phyloP scores from a whole-genome alignment of 2,329 filamentous ascomycete genomes.

The Claviceps africana region DNA sequence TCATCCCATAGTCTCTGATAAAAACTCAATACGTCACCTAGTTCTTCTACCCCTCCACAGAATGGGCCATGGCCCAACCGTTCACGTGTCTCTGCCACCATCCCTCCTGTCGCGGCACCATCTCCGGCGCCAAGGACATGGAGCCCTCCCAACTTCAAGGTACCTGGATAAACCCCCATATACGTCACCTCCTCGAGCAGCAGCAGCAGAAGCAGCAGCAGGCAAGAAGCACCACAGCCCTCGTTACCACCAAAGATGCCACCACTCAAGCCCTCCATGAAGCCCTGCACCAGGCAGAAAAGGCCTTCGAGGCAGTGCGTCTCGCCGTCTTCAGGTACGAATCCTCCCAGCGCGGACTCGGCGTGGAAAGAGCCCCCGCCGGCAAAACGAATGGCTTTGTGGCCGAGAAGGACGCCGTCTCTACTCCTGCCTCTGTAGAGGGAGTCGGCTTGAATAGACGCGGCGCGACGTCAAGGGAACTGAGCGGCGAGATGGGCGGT shows the following conservation, averaged over 20 bases:
- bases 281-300: constrained; percentile 31
- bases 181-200: constrained; percentile 37
- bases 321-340: constrained; percentile 28
- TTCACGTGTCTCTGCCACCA: constrained; percentile 52
- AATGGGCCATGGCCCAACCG: constrained; percentile 60
- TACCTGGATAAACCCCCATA: constrained; percentile 49
- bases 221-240: neutral
- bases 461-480: constrained; percentile 38
- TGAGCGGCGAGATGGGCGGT: constrained; percentile 48
- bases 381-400: constrained; percentile 8
- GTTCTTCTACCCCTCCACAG: constrained; percentile 65
- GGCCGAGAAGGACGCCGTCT: neutral
- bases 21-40: constrained; percentile 10
- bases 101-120: constrained; percentile 43
- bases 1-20: neutral
- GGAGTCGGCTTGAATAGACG: constrained; percentile 16
- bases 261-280: constrained; percentile 28
- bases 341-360: neutral
- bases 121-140: constrained; percentile 51
- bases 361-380: neutral
- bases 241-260: constrained; percentile 18
- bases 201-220: constrained; percentile 1
- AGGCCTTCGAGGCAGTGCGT: constrained; percentile 31
- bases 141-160: constrained; percentile 34
- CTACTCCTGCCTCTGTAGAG: constrained; percentile 2